Base-by-base conservation (phyloP, 2,329 filamentous ascomycete species). In the Fusarium sublunatum region DNA sequence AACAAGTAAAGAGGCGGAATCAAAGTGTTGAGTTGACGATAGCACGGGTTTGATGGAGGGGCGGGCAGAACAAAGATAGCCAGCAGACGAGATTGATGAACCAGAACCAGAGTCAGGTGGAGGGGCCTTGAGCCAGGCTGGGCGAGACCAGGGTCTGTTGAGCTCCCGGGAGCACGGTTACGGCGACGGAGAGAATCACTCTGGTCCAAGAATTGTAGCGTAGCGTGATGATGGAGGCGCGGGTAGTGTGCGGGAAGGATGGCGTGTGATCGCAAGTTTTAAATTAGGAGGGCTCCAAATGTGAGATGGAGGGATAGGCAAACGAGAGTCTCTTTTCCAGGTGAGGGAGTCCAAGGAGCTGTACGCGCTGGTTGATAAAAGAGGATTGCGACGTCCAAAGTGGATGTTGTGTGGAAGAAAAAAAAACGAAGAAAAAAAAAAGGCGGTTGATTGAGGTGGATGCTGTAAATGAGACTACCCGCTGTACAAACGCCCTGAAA, bases 181-280 rank as follows among this genome's bases (percentile, higher is more conserved):
- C 53, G 51, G 56, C 53, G 50, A 63, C 42, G 26, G 53, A 36
- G 24, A 53, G 60, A 47, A 53, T 61, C 46, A 56, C 28, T 57
- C 35, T 51, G 46, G 46, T n/a, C 19, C 42, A 35, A 39, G 45
- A 53, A 48, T 29, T 45, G 39, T 51, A 49, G 40, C 42, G 56
- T 63, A 64, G 63, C 52, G 60, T 57, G 65, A 69, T 68, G 67
- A 70, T 68, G 54, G 64, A 67, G 67, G 67, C 67, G 67, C 64
- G 59, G 67, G 54, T 67, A 70, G 64, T 67, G 50, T 46, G 59
- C 53, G 56, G 58, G 67, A 68, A 65, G 54, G 50, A 50, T 66
- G 67, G 67, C 67, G 61, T 70, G 67, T 70, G 67, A 64, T 59
- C 51, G 43, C 38, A 53, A 57, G 44, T 56, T 59, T 66, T 53